phyloP scores from a whole-genome alignment of 768 basidiomycete species.

The Amanita rimosa region DNA sequence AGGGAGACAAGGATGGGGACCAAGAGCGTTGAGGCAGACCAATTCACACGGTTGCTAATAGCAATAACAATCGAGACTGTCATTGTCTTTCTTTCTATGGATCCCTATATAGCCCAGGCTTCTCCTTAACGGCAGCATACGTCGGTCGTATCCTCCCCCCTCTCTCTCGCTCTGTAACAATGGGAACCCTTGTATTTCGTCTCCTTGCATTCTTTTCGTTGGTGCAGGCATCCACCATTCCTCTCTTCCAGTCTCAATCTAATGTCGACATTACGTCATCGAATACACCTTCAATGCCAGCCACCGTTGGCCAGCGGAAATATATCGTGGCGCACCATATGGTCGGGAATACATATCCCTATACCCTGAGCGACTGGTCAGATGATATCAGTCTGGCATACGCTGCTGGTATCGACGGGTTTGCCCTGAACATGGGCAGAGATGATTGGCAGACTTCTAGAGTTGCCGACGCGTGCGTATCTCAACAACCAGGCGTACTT shows the following conservation, averaged over 20 bases:
- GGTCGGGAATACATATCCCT: conserved; percentile 61
- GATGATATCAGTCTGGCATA: conserved; percentile 46
- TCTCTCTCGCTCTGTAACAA: too few relatives aligned
- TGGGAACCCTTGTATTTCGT: background rate
- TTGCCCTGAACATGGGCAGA: conserved; percentile 59
- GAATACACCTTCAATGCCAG: background rate
- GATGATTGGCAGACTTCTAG: conserved; percentile 54
- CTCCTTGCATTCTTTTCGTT: background rate
- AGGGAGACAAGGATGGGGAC: conserved; percentile 40
- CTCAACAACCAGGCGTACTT: background rate
- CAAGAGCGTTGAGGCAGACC: conserved; percentile 14
- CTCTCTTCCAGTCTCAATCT: conserved; percentile 8
- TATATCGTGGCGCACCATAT: conserved; percentile 50
- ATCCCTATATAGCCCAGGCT: too few relatives aligned
- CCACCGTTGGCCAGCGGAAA: conserved; percentile 18
- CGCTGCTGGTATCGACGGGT: conserved; percentile 51
- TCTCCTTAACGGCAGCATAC: background rate
- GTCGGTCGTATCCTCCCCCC: too few relatives aligned
- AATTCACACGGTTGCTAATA: too few relatives aligned
- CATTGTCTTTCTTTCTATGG: background rate
- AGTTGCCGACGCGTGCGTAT: conserved; percentile 50
- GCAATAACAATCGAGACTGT: background rate
- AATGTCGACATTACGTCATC: conserved; percentile 9
- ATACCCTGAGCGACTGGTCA: conserved; percentile 34
- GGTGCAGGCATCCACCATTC: background rate